A percentile compares a stretch with the other conserved stretches of the same genome.
Conservation (phyloP, 306 rosid species). For the Sophora flavescens region DNA sequence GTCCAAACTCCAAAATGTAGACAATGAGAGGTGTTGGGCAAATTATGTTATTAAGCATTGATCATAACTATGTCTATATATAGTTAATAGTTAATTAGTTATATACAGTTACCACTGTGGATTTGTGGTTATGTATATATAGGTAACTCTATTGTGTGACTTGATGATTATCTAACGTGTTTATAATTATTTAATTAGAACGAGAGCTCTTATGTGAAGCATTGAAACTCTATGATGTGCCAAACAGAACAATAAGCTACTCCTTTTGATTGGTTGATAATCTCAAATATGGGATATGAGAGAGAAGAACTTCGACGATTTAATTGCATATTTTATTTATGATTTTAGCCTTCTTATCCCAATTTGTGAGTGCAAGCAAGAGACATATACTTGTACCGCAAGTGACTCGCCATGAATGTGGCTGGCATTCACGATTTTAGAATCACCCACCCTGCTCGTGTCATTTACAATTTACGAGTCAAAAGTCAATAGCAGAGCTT, state of each 20-base stretch:
- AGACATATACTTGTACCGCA: slow-evolving; percentile 11
- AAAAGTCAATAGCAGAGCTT: slow-evolving; percentile 17
- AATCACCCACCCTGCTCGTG: neutral
- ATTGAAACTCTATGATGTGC: neutral
- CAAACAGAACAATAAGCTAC: neutral
- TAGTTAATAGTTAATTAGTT: too few relatives aligned
- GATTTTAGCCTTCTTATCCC: neutral
- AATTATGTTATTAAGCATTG: neutral
- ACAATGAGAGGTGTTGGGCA: neutral
- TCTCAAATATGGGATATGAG: neutral
- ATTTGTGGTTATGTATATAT: neutral
- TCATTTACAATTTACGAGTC: slow-evolving; percentile 21
- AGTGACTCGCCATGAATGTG: slow-evolving; percentile 1
- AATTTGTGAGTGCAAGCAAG: slow-evolving; percentile 28
- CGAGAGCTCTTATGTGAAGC: neutral
- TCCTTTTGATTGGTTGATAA: neutral
- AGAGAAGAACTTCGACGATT: neutral
- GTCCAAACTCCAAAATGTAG: too few relatives aligned
- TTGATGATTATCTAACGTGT: neutral
- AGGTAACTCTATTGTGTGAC: too few relatives aligned
- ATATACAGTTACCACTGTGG: too few relatives aligned
- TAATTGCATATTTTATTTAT: slow-evolving; percentile 6
- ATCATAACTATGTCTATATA: neutral
- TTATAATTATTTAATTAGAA: neutral
- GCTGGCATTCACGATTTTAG: neutral